A percentile compares a stretch with the other conserved stretches of the same genome.
Conservation (phyloP, 2,329 filamentous ascomycete genomes). For the Hirsutella rhossiliensis region DNA sequence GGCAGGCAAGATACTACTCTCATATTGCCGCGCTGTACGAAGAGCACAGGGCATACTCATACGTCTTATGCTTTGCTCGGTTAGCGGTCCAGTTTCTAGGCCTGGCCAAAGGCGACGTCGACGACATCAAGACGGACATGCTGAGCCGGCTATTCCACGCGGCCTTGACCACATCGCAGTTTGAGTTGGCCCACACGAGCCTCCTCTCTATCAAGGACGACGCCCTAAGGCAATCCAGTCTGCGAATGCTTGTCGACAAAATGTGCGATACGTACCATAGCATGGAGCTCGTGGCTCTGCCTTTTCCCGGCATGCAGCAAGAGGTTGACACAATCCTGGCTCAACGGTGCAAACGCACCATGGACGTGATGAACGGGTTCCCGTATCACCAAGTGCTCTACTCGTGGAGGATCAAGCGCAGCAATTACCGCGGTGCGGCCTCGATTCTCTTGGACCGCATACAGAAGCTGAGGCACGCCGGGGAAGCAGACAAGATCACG, state of each 20-base stretch:
- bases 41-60: slow-evolving; percentile 61
- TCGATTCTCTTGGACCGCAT: slow-evolving; percentile 51
- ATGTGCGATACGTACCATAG: slow-evolving; percentile 58
- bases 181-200: slow-evolving; percentile 70
- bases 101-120: slow-evolving; percentile 13
- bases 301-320: slow-evolving; percentile 65
- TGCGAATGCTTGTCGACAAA: slow-evolving; percentile 56
- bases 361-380: slow-evolving; percentile 54
- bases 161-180: slow-evolving; percentile 66
- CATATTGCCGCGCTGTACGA: slow-evolving; percentile 81
- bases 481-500: slow-evolving; percentile 44
- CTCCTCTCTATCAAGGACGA: slow-evolving; percentile 61
- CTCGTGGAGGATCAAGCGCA: slow-evolving; percentile 73
- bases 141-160: slow-evolving; percentile 76
- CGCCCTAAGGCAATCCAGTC: slow-evolving; percentile 58
- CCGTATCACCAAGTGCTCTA: slow-evolving; percentile 87
- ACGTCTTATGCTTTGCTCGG: slow-evolving; percentile 73
- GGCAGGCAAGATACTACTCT: slow-evolving; percentile 72
- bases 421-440: slow-evolving; percentile 74
- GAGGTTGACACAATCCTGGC: slow-evolving; percentile 70
- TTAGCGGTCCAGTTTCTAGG: slow-evolving; percentile 55
- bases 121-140: slow-evolving; percentile 52
- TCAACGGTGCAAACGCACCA: slow-evolving; percentile 56
- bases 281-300: slow-evolving; percentile 59
- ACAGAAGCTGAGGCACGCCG: slow-evolving; percentile 45